These are phyloP conservation scores for Clarireedia monteithiana DNA, from an alignment of 2,329 filamentous ascomycete species.

Conservation along the genomic window DNA sequence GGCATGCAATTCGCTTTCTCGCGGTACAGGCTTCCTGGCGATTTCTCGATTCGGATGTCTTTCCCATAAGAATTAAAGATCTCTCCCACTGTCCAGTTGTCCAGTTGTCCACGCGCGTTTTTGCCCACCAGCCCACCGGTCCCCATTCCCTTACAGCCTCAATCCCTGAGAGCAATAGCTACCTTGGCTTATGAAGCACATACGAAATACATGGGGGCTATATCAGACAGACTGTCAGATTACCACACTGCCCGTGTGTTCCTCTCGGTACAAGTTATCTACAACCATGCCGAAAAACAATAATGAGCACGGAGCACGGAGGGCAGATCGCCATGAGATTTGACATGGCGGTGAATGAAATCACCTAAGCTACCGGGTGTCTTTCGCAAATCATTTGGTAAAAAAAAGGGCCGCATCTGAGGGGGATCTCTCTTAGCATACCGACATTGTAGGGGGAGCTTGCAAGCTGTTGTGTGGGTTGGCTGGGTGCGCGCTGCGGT, in stretches of 20 bases:
- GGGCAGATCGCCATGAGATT: background rate
- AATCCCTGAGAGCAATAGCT: background rate
- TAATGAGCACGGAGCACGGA: background rate
- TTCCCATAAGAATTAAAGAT: background rate
- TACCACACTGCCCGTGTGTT: too few relatives aligned
- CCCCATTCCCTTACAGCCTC: background rate
- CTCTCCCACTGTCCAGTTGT: background rate
- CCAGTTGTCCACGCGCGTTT: background rate
- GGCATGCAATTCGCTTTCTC: background rate
- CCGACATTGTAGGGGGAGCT: background rate
- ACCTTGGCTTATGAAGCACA: background rate
- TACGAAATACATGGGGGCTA: background rate
- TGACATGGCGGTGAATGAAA: background rate
- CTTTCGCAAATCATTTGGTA: background rate
- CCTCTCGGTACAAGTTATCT: too few relatives aligned
- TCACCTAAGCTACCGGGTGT: background rate
- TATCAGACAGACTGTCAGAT: too few relatives aligned
- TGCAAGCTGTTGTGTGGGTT: too few relatives aligned
- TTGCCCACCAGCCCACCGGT: background rate
- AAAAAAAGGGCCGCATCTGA: background rate
- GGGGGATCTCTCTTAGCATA: background rate
- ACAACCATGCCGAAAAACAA: too few relatives aligned
- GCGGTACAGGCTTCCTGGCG: background rate
- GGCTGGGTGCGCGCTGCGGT: too few relatives aligned
- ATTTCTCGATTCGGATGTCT: background rate